Evolutionary conservation across 2,329 filamentous ascomycete species (phyloP), one percentile per base, ranked within the genome.

Genomic region (Helotiales sp.): DNA sequence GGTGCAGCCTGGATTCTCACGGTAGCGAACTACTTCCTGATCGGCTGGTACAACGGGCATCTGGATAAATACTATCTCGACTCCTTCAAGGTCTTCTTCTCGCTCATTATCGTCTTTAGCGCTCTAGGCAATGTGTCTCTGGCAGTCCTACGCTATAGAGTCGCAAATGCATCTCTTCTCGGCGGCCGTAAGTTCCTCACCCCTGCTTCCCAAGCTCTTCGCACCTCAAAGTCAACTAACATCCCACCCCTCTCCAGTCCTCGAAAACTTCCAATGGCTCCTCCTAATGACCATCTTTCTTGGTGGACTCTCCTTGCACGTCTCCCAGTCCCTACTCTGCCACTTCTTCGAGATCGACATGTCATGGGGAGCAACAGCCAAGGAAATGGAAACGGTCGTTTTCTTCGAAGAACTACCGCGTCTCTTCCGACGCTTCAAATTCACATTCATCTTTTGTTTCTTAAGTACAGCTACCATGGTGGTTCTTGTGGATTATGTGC

Each of bases 31-130:
- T 93, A 93, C 78, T 87, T 92, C 77, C 78, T 91, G 45, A 83
- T 91, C 61, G 91, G 91, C 43, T 91, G 89, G 87, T 91, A 86
- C 80, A 88, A 89, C 73, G 89, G 89, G 37, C 81, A 87, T 61
- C 81, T 90, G 50, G 88, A 90, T 74, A 85, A 89, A 69, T 89
- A 87, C 79, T 92, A 91, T 77, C 82, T 90, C 77, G 87, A 89
- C 71, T 89, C 85, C 0, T 91, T 87, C 82, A 86, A 85, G 71
- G 86, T 89, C 68, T 89, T 86, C 77, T 82, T 90, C 72, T 82
- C 84, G 13, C 85, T 91, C 70, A 78, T 91, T 61, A 80, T 91
- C 63, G 84, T 92, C 61, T 92, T 91, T 80, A 88, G 86, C 60
- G 83, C 82, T 3, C 78, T 89, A 4, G 64, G 68, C 30, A 69